Base-by-base conservation (phyloP, 1,284 basidiomycete genomes). In the Tausonia pullulans region DNA sequence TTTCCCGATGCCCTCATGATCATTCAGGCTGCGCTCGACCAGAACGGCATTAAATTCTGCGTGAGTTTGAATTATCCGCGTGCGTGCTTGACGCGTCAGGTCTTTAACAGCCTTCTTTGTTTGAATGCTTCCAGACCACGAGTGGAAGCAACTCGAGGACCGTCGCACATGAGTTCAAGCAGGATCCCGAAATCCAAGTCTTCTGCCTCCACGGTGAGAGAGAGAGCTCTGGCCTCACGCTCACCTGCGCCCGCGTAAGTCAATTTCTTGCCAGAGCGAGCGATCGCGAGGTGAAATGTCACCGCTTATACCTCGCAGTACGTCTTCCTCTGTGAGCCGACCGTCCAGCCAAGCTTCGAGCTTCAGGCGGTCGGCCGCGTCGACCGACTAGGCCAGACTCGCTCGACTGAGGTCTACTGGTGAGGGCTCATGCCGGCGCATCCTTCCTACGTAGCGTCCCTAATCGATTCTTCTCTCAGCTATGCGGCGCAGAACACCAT, bases 291-390 rank as follows among this genome's bases (percentile, higher is more conserved):
- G 27, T 27, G 27, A 27, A 27, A 27, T 27, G 27, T 27, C 27
- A 27, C 27, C 27, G 27, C 27, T 27, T 27, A 27, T 27, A 27
- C 27, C 27, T 27, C 27, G 27, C 48, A 58, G 40, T 65, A 65
- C 51, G 54, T 61, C 44, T 65, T 61, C 50, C 60, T 65, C 8
- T 14, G 58, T 11, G 62, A 63, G 39, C 62, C 62, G 4, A 54
- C 50, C 0, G 56, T 63, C 3, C 13, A 53, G 13, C 59, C 64
- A 3, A 52, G 48, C 10, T 65, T 65, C 11, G 64, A 65, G 50
- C 60, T 62, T 4, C 64, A 65, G 44, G 64, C 64, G 2, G 58
- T 65, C 27, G 64, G 64, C n/a, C 40, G 64, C 13, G 60, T 65
- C 46, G 64, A 65, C n/a, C 64, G 64, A 10, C 45, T 65, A 3